Evolutionary conservation across 1,284 basidiomycete species (phyloP), one percentile per base, ranked within the genome.

Genomic region (Neonothopanus nambi): DNA sequence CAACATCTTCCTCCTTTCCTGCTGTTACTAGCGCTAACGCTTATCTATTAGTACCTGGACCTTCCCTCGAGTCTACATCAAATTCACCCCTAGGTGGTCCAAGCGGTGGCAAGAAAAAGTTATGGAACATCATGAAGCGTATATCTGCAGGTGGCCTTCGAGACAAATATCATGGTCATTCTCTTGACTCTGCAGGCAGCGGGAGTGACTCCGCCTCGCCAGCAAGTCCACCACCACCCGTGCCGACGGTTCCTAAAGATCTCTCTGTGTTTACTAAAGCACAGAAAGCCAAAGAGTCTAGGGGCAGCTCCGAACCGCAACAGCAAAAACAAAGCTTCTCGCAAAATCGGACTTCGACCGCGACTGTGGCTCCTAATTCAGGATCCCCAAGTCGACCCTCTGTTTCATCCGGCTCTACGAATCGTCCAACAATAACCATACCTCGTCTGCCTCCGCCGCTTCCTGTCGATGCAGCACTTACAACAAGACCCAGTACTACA

Each of bases 41-140:
- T n/a, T n/a, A n/a, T n/a, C n/a, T n/a, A n/a, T n/a, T n/a, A n/a
- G n/a, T n/a, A n/a, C n/a, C n/a, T n/a, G n/a, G n/a, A n/a, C n/a
- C n/a, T n/a, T n/a, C n/a, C n/a, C n/a, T n/a, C n/a, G n/a, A n/a
- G n/a, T n/a, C n/a, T n/a, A n/a, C n/a, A n/a, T n/a, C n/a, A n/a
- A n/a, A n/a, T n/a, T n/a, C n/a, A n/a, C n/a, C n/a, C n/a, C n/a
- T n/a, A n/a, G n/a, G n/a, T 9, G 18, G 28, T 30, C 18, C 24
- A 17, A 35, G 37, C 33, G 20, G 40, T 35, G 23, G 23, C 3
- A 73, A 78, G 13, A 72, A 70, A 42, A 79, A 74, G 60, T 67
- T 87, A 2, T 88, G 84, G 85, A 84, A 76, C 64, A 63, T 89
- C 42, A 76, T 89, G 74, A 87, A 86, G 65, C 75, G 84, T 24